These are phyloP conservation scores for Colletotrichum musicola DNA, from an alignment of 2,329 filamentous ascomycete genomes.

Conservation along the genomic window DNA sequence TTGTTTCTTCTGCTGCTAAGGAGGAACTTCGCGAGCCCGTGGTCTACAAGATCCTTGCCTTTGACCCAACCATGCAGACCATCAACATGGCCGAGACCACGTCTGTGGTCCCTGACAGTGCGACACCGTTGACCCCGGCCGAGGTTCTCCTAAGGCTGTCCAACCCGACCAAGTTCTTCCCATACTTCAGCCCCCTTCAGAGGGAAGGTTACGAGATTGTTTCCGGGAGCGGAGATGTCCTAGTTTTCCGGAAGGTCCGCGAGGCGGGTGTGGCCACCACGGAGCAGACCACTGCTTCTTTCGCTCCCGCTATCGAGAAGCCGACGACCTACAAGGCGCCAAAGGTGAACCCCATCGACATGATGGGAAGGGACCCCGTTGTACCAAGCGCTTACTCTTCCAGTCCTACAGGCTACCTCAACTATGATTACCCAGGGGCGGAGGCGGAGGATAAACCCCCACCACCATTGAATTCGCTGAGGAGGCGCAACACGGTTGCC, in stretches of 20 bases:
- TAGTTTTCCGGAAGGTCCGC: constrained; percentile 75
- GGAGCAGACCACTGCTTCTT: constrained; percentile 2
- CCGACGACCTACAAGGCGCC: constrained; percentile 38
- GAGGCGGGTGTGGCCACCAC: constrained; percentile 43
- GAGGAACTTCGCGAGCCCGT: constrained; percentile 40
- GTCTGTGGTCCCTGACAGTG: constrained; percentile 62
- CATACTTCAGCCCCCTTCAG: constrained; percentile 70
- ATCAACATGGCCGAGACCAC: constrained; percentile 72
- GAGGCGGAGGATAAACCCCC: constrained; percentile 47
- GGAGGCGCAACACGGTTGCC: constrained; percentile 50
- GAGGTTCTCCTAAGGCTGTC: constrained; percentile 72
- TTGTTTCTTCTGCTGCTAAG: background rate
- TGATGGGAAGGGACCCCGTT: constrained; percentile 59
- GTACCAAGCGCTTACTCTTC: constrained; percentile 67
- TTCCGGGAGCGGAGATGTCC: constrained; percentile 71
- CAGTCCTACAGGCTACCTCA: constrained; percentile 75
- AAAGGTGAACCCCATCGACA: constrained; percentile 70
- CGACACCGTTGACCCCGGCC: constrained; percentile 67
- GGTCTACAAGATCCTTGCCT: constrained; percentile 76
- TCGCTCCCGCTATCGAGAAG: constrained; percentile 28
- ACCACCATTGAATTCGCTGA: constrained; percentile 57
- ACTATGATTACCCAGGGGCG: constrained; percentile 61
- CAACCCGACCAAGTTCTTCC: constrained; percentile 74
- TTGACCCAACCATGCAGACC: constrained; percentile 69
- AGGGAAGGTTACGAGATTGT: constrained; percentile 75